Evolutionary conservation across 2,329 filamentous ascomycete genomes (phyloP).

Genomic region (Coccinonectria pachysandricola): DNA sequence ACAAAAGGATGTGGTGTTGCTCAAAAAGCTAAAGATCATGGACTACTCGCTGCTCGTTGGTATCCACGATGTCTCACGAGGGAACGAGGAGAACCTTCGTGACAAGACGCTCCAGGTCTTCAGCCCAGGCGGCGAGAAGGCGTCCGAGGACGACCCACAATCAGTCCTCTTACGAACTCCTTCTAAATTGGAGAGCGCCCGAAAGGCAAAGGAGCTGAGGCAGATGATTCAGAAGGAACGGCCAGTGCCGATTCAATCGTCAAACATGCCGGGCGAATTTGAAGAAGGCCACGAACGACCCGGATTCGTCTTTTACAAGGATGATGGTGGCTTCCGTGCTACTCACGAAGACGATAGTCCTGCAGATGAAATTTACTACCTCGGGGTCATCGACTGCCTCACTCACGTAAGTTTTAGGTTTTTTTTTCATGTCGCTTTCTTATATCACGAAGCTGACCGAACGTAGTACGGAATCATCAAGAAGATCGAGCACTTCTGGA

Average conservation of each 20-base stretch:
- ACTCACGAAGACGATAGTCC: slow-evolving; percentile 81
- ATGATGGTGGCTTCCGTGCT: slow-evolving; percentile 86
- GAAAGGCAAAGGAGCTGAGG: slow-evolving; percentile 82
- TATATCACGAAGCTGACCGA: slow-evolving; percentile 18
- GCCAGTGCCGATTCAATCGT: slow-evolving; percentile 84
- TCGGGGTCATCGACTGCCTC: slow-evolving; percentile 95
- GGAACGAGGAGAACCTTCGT: slow-evolving; percentile 89
- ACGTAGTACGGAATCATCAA: slow-evolving; percentile 83
- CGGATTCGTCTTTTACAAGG: slow-evolving; percentile 77
- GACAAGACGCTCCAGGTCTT: slow-evolving; percentile 89
- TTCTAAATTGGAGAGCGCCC: slow-evolving; percentile 82
- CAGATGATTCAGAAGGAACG: slow-evolving; percentile 89
- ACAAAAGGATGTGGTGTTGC: slow-evolving; percentile 70
- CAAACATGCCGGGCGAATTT: slow-evolving; percentile 75
- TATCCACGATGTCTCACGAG: slow-evolving; percentile 80
- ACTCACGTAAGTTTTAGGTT: slow-evolving; percentile 75
- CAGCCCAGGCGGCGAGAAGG: slow-evolving; percentile 66
- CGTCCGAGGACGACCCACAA: slow-evolving; percentile 47
- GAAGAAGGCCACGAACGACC: slow-evolving; percentile 60
- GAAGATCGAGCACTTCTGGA: slow-evolving; percentile 94
- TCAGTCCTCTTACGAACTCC: slow-evolving; percentile 74
- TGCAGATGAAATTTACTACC: slow-evolving; percentile 91
- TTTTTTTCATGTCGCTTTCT: too few species aligned
- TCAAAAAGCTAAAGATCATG: slow-evolving; percentile 92
- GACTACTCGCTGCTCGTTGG: slow-evolving; percentile 94